phyloP scores from a whole-genome alignment of 2,329 filamentous ascomycete species.

The Metarhizium album region DNA sequence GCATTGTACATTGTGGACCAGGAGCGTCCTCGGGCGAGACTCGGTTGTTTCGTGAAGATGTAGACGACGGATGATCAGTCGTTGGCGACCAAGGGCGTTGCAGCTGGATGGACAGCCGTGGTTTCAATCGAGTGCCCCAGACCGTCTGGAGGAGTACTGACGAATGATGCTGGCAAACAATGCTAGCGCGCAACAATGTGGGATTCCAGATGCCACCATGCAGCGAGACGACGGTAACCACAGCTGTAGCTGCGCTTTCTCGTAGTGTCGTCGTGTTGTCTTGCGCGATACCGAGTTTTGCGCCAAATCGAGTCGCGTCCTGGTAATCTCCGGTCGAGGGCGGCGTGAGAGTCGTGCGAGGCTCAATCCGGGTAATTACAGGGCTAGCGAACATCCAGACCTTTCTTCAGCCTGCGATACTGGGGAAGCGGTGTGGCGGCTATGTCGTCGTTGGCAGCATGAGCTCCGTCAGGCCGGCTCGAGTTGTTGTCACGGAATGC shows the following conservation, averaged over 20 bases:
- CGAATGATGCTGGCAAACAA: not conserved
- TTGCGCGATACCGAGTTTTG: not conserved
- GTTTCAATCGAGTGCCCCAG: not conserved
- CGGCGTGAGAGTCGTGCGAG: not conserved
- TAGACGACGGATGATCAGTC: not conserved
- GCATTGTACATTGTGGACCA: constrained; percentile 38
- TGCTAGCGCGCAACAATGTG: not conserved
- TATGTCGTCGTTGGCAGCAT: not conserved
- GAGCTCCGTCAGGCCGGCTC: not conserved
- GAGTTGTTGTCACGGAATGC: too few relatives aligned
- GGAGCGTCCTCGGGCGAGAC: not conserved
- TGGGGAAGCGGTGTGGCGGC: not conserved
- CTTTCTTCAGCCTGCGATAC: not conserved
- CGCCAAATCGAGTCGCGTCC: not conserved
- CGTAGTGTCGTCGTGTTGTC: not conserved
- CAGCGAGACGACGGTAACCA: not conserved
- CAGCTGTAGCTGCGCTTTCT: not conserved
- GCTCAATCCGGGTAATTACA: not conserved
- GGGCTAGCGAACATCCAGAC: not conserved
- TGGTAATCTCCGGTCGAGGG: not conserved
- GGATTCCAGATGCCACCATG: not conserved
- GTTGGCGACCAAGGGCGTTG: not conserved
- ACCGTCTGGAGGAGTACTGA: too few relatives aligned
- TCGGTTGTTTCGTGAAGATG: not conserved
- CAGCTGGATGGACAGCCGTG: not conserved